Conservation (phyloP, 2,329 filamentous ascomycete genomes). For the Harringtonia aguacate region DNA sequence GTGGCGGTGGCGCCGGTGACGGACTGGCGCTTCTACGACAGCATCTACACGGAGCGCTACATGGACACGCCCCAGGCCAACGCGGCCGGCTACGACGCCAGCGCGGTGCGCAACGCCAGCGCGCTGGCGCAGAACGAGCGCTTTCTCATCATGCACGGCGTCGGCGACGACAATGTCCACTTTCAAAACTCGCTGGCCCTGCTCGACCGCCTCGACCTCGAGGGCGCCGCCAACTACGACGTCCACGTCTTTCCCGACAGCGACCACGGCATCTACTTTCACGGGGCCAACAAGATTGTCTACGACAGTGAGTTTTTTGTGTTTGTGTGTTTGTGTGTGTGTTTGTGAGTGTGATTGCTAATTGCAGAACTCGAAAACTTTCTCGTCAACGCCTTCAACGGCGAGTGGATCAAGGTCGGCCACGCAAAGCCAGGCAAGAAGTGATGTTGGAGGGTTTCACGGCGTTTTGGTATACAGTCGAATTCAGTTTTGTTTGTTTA, state of each 20-base stretch:
- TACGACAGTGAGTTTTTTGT: constrained; percentile 72
- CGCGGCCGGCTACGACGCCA: constrained; percentile 60
- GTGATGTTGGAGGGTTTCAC: neutral
- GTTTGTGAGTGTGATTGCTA: too few species aligned
- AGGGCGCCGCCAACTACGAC: constrained; percentile 83
- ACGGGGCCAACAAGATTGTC: constrained; percentile 83
- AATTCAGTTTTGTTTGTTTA: neutral
- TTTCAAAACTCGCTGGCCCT: constrained; percentile 87
- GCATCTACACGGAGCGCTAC: constrained; percentile 89
- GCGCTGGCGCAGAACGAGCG: constrained; percentile 68
- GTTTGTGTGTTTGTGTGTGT: too few species aligned
- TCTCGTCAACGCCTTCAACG: constrained; percentile 96
- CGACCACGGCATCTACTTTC: constrained; percentile 90
- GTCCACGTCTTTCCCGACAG: constrained; percentile 94
- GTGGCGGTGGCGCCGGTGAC: constrained; percentile 99
- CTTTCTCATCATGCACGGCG: constrained; percentile 91
- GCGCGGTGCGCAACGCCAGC: constrained; percentile 62
- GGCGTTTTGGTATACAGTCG: too few species aligned
- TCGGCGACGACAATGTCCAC: constrained; percentile 96
- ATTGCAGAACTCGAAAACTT: constrained; percentile 73
- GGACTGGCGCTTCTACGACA: constrained; percentile 94
- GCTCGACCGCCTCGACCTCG: constrained; percentile 76
- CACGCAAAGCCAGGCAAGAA: constrained; percentile 34
- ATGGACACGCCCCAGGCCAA: constrained; percentile 94
- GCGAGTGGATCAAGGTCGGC: constrained; percentile 67